Base-by-base conservation (phyloP, 83 land plant genomes). In the Picea mariana region DNA sequence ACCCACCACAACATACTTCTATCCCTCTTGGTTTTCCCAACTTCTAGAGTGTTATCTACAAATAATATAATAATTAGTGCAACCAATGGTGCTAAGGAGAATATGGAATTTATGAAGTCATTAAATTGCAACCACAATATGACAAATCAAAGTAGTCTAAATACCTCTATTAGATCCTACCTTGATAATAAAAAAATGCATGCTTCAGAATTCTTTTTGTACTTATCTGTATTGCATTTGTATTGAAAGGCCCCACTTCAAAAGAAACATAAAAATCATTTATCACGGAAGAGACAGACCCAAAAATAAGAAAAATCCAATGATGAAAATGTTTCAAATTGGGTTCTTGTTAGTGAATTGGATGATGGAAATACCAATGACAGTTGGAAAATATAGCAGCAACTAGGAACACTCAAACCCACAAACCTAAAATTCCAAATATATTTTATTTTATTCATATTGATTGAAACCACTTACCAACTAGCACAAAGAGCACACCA, bases 21-120 rank as follows among this genome's bases (percentile, higher is more conserved):
- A 84, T 97, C 99, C 76, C 83, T 89, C 44, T 89, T 91, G 49
- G 91, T 81, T 73, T 88, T 95, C 79, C 87, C 91, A 77, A 82
- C 83, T 34, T 93, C 95, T 16, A 34, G 38, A 34, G 38, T 34
- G 38, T 34, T 34, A 34, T 34, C 38, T 34, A 34, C 3, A 34
- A 34, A 95, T 85, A 12, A 95, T 95, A 85, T 97, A 1, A 97
- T 89, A 9, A 97, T 86, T 83, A 97, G 23, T 18, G 93, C 98
- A 31, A 97, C 94, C 1, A 91, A 90, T 80, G 98, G 90, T 11
- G 97, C 85, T 8, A 98, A 97, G 65, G 91, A 89, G 89, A 95
- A 95, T 59, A 90, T 90, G 17, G 91, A 87, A 85, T 97, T 95
- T 27, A 97, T 68, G 84, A 91, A 92, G 80, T 95, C 99, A 87